phyloP scores from a whole-genome alignment of 805 yeast species.

The Millerago galiae region DNA sequence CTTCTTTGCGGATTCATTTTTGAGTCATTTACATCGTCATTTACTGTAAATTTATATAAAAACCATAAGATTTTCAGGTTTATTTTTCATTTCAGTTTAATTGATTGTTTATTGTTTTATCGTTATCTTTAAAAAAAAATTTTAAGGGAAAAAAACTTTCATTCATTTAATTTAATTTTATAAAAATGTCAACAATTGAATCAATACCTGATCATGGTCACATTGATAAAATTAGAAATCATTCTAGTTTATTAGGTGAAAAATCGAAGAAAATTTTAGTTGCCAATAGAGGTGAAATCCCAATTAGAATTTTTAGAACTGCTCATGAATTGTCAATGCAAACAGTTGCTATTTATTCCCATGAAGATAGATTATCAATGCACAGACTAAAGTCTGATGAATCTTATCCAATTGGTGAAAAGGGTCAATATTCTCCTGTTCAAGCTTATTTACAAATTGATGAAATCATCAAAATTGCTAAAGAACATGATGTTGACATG shows the following conservation, averaged over 20 bases:
- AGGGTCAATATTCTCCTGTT: slow-evolving; percentile 89
- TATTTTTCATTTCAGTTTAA: too few species aligned
- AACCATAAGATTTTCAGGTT: too few species aligned
- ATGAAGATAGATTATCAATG: slow-evolving; percentile 91
- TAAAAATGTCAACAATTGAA: slow-evolving; percentile 11
- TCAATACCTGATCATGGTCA: slow-evolving; percentile 20
- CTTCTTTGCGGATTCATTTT: too few species aligned
- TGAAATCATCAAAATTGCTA: slow-evolving; percentile 85
- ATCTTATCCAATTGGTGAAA: slow-evolving; percentile 84
- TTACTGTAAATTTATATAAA: too few species aligned
- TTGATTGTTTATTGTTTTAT: too few species aligned
- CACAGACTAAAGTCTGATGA: slow-evolving; percentile 94
- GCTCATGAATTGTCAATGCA: slow-evolving; percentile 97
- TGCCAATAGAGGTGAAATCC: slow-evolving; percentile 83
- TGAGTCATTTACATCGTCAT: too few species aligned
- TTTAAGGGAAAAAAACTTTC: background rate
- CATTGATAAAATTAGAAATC: slow-evolving; percentile 31
- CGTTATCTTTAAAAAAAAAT: too few species aligned
- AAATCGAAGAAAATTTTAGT: slow-evolving; percentile 56
- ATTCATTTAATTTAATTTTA: background rate
- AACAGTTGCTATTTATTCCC: slow-evolving; percentile 94
- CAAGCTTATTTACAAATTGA: slow-evolving; percentile 95
- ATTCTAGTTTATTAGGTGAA: slow-evolving; percentile 33
- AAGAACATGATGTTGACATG: slow-evolving; percentile 71
- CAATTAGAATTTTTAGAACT: slow-evolving; percentile 86